Percentiles rank a stretch among this genome's conserved stretches.
phyloP scores from a whole-genome alignment of 805 yeast species.

The Metschnikowia santaceciliae region DNA sequence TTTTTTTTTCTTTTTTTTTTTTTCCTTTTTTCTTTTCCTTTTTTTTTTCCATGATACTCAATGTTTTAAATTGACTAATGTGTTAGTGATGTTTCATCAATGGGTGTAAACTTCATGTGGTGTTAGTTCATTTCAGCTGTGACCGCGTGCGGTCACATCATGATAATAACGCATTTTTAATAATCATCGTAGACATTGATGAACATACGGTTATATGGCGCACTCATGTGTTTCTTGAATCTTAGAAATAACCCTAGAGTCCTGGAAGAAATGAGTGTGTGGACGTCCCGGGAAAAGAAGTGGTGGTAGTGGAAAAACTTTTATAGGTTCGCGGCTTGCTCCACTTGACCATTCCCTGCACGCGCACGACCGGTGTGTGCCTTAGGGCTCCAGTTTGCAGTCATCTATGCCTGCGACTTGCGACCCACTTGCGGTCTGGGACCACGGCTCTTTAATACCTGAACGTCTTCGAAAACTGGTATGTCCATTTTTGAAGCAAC shows the following conservation, averaged over 20 bases:
- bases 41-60: background rate
- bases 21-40: too few relatives aligned
- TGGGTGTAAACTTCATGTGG: constrained; percentile 34
- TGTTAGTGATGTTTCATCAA: constrained; percentile 3
- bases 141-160: constrained; percentile 36
- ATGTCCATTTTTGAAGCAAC: constrained; percentile 12
- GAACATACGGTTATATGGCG: constrained; percentile 10
- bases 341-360: background rate
- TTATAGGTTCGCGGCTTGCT: background rate
- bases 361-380: background rate
- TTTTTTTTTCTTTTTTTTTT: too few relatives aligned
- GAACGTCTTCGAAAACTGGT: constrained; percentile 4
- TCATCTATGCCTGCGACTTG: background rate
- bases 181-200: constrained; percentile 22
- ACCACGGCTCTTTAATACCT: background rate
- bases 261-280: background rate
- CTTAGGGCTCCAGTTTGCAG: background rate
- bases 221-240: too few relatives aligned
- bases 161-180: constrained; percentile 46
- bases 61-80: background rate
- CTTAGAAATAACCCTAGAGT: background rate
- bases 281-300: background rate
- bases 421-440: too few relatives aligned
- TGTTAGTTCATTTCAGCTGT: constrained; percentile 44
- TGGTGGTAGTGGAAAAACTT: background rate